Base-by-base conservation (phyloP, 2,329 filamentous ascomycete species). In the Leptographium wingfieldii region DNA sequence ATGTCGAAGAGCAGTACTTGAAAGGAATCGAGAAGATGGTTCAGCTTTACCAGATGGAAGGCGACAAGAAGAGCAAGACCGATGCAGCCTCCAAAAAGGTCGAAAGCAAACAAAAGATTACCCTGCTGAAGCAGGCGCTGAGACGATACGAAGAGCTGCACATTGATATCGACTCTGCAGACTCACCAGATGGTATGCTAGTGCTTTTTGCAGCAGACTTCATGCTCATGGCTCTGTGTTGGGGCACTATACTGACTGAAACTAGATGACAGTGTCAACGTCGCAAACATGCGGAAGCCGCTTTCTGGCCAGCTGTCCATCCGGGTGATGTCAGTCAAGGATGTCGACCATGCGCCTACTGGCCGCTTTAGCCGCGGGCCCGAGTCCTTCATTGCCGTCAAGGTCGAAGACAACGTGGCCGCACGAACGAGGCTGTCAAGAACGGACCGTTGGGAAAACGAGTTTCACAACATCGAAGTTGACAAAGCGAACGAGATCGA, bases 21-120 rank as follows among this genome's bases (percentile, higher is more conserved):
- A 95, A 95, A 69, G 94, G 94, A 63, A 94, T 99, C 67, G 94
- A 99, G 74, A 99, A 99, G 77, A 97, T 99, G 94, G 90, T 96
- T 55, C 90, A 94, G 71, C 79, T 99, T 43, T 99, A 99, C 71
- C 86, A 94, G 70, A 94, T 97, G 81, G 94, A 97, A 72, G 92
- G 94, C 35, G 94, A 99, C 71, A 86, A 92, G 67, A 96, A 96
- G 78, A 97, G 92, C 76, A 90, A 88, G 71, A 85, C 88, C 61
- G 94, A 99, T 73, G 94, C 94, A 51, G 91, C 95, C 67, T 89
- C 87, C 56, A 85, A 90, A 69, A 83, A 88, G 61, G 87, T 95
- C 63, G 94, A 99, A 75, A 97, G 92, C 75, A 96, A 92, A 72
- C 92, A 97, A 73, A 99, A 99, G 77, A 96, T 99, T 56, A 86